Percentiles rank a stretch among this genome's conserved stretches.
Conservation (phyloP, 2,329 filamentous ascomycete genomes). For the Colletotrichum scovillei region DNA sequence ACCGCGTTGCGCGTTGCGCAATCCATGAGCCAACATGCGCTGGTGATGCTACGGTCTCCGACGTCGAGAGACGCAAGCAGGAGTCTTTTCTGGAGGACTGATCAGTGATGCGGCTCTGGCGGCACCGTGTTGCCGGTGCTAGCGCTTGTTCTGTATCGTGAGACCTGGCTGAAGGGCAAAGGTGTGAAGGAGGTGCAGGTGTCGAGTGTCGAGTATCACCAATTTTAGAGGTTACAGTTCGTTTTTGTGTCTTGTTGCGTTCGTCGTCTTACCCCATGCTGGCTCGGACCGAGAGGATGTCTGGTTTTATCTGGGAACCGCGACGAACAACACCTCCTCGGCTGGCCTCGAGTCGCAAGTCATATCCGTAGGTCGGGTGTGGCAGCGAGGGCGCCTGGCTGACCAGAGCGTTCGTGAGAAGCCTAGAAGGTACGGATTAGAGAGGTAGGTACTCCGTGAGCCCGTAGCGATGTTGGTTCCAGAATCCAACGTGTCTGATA, state of each 20-base stretch:
- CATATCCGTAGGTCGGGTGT: background rate
- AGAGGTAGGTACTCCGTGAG: too few species aligned
- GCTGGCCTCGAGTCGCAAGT: background rate
- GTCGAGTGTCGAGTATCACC: slow-evolving; percentile 2
- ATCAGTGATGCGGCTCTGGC: slow-evolving; percentile 13
- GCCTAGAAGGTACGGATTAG: too few species aligned
- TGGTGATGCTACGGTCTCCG: background rate
- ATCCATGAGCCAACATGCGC: slow-evolving; percentile 1
- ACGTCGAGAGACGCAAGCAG: slow-evolving; percentile 8
- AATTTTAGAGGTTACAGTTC: background rate
- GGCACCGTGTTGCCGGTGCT: slow-evolving; percentile 4
- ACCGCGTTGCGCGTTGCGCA: slow-evolving; percentile 12
- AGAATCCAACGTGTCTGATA: slow-evolving; percentile 35
- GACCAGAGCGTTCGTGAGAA: background rate
- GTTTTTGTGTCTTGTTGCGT: background rate
- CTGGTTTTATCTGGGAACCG: background rate
- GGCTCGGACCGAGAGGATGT: background rate
- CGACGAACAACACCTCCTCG: background rate
- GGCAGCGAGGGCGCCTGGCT: background rate
- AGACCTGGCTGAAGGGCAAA: too few species aligned
- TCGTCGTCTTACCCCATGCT: background rate
- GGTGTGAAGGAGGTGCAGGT: background rate
- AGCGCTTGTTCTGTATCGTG: background rate
- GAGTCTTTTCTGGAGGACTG: background rate
- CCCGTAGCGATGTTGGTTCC: slow-evolving; percentile 24